phyloP scores from a whole-genome alignment of 257 asterid species.

The Salvia hispanica region DNA sequence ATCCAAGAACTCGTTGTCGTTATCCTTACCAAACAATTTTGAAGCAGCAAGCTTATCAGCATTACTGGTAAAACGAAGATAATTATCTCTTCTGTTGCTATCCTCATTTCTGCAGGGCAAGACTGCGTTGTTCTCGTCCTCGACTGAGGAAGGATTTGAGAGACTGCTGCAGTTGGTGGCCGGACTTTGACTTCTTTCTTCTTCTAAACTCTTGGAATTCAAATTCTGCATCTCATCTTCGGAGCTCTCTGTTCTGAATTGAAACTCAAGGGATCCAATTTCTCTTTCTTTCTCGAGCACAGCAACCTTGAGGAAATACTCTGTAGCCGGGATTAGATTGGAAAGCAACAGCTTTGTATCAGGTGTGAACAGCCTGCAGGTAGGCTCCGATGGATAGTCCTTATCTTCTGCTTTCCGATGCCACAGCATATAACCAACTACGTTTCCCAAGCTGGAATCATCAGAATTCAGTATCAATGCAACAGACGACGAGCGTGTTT shows the following conservation, averaged over 20 bases:
- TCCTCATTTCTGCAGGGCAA: constrained; percentile 51
- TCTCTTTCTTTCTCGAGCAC: constrained; percentile 51
- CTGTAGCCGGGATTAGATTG: constrained; percentile 57
- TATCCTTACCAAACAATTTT: constrained; percentile 17
- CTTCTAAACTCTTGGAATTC: constrained; percentile 46
- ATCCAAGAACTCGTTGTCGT: constrained; percentile 21
- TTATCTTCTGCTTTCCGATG: constrained; percentile 63
- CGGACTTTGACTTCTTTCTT: constrained; percentile 62
- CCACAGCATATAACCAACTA: constrained; percentile 54
- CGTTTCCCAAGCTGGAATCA: constrained; percentile 31
- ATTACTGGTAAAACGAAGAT: constrained; percentile 38
- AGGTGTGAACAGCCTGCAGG: constrained; percentile 58
- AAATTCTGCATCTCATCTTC: constrained; percentile 36
- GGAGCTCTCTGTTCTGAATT: constrained; percentile 45
- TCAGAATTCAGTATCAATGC: constrained; percentile 37
- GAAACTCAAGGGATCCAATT: constrained; percentile 47
- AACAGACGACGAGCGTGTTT: constrained; percentile 42
- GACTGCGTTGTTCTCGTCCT: constrained; percentile 68
- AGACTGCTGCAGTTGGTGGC: constrained; percentile 76
- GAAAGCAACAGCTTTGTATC: constrained; percentile 53
- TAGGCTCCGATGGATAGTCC: constrained; percentile 62
- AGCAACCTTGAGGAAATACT: constrained; percentile 60
- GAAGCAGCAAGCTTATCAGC: constrained; percentile 43
- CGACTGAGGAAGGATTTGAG: constrained; percentile 88
- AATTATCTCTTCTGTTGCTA: constrained; percentile 47